Base-by-base conservation (phyloP, 139 green algal species). In the Edaphochlamys debaryana region DNA sequence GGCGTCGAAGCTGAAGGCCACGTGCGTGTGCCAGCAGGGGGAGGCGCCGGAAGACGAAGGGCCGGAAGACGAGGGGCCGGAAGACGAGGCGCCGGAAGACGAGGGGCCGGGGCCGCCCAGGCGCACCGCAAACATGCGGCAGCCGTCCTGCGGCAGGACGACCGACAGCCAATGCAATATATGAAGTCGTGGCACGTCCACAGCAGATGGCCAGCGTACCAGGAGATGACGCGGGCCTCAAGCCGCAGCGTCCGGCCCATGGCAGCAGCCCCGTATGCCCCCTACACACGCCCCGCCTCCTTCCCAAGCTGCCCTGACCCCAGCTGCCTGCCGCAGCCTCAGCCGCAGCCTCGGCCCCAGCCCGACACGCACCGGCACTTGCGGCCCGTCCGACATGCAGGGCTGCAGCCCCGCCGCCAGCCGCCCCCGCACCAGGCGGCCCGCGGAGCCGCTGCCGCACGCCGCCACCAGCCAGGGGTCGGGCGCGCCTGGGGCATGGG, bases 1-100 rank as follows among this genome's bases (percentile, higher is more conserved):
- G 22, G 86, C 86, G 27, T 87, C 86, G 67, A 87, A 87, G 42
- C 75, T 86, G 76, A 90, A 90, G n/a, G 80, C 86, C 41, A 87
- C 58, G 82, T 87, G 86, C 8, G 63, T 84, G 76, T 87, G 80
- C n/a, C n/a, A n/a, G n/a, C n/a, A n/a, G n/a, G n/a, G n/a, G n/a
- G n/a, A n/a, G n/a, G n/a, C n/a, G n/a, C n/a, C n/a, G n/a, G n/a
- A n/a, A 11, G 50, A 58, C 2, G 50, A 2, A 2, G 50, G 20
- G 36, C 36, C 66, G 36, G 15, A 11, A 9, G 66, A 9, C 36
- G 11, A 37, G 36, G 36, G 36, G 30, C 67, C 3, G 32, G 37
- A n/a, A 11, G 50, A 58, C 2, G 50, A 2, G 7, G 50, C 50
- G 38, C 38, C 67, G 38, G 15, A 3, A 4, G 67, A 20, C 20